Conservation (phyloP, 140 eudicot species). For the Erigeron philadelphicus region DNA sequence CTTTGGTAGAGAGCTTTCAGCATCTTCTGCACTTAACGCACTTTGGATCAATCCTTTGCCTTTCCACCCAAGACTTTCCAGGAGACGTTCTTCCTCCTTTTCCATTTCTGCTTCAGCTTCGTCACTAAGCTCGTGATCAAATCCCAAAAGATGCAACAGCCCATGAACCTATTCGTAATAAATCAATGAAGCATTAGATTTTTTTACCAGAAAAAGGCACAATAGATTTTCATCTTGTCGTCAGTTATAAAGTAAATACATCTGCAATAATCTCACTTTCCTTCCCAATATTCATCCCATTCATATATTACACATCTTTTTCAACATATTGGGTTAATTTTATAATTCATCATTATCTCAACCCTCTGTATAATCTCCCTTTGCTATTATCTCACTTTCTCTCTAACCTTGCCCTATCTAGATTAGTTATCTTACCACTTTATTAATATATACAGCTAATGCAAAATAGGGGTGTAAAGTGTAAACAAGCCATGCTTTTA, state of each 20-base stretch:
- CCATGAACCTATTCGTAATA: conserved; percentile 70
- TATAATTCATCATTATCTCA: neutral
- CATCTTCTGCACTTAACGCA: conserved; percentile 45
- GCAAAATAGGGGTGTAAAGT: neutral
- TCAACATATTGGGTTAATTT: neutral
- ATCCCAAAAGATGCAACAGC: conserved; percentile 80
- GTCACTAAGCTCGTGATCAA: conserved; percentile 87
- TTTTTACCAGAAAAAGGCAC: no score
- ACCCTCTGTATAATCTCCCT: neutral
- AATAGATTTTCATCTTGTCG: neutral
- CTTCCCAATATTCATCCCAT: neutral
- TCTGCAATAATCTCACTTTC: neutral
- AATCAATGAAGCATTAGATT: neutral
- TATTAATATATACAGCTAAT: neutral
- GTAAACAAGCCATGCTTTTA: no score
- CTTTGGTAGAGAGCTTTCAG: conserved; percentile 37
- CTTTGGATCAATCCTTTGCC: conserved; percentile 91
- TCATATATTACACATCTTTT: neutral
- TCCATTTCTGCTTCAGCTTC: conserved; percentile 96
- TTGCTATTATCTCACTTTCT: neutral
- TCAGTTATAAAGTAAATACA: neutral
- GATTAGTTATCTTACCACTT: neutral
- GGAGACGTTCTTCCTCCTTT: conserved; percentile 64
- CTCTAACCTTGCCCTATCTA: neutral
- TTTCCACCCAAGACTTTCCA: conserved; percentile 78